Evolutionary conservation across 2,329 filamentous ascomycete species (phyloP).

Genomic region (Phialocephala sp.): DNA sequence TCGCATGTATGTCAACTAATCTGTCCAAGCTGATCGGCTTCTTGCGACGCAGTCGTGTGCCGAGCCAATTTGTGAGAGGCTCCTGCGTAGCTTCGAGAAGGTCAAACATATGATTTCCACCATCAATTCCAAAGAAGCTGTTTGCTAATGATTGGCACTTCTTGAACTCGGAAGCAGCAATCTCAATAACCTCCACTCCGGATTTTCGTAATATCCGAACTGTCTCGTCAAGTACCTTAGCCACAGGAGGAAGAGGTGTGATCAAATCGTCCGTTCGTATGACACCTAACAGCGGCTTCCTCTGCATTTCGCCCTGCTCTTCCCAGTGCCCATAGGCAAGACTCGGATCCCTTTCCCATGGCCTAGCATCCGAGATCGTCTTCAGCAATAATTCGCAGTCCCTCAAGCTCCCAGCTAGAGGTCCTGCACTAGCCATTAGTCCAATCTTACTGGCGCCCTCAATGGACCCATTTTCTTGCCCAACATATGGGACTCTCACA

Average conservation of each 20-base stretch:
- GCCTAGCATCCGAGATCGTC: constrained; percentile 55
- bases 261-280: constrained; percentile 56
- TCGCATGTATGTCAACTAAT: constrained; percentile 57
- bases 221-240: constrained; percentile 52
- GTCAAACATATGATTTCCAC: constrained; percentile 60
- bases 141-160: constrained; percentile 62
- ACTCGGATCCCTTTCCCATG: constrained; percentile 54
- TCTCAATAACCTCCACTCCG: constrained; percentile 62
- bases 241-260: constrained; percentile 57
- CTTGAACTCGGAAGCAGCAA: constrained; percentile 59
- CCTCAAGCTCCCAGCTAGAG: constrained; percentile 52
- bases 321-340: constrained; percentile 51
- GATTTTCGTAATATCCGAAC: constrained; percentile 46
- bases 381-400: constrained; percentile 56
- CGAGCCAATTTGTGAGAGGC: constrained; percentile 65
- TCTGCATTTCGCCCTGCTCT: constrained; percentile 35
- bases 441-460: constrained; percentile 58
- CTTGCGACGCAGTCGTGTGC: constrained; percentile 54
- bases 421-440: constrained; percentile 54
- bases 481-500: constrained; percentile 48
- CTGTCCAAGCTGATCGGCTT: constrained; percentile 53
- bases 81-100: constrained; percentile 60
- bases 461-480: constrained; percentile 53
- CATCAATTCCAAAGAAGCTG: constrained; percentile 63
- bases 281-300: constrained; percentile 51